Base-by-base conservation (phyloP, 2,329 filamentous ascomycete genomes). In the Ceratocystis papillata region DNA sequence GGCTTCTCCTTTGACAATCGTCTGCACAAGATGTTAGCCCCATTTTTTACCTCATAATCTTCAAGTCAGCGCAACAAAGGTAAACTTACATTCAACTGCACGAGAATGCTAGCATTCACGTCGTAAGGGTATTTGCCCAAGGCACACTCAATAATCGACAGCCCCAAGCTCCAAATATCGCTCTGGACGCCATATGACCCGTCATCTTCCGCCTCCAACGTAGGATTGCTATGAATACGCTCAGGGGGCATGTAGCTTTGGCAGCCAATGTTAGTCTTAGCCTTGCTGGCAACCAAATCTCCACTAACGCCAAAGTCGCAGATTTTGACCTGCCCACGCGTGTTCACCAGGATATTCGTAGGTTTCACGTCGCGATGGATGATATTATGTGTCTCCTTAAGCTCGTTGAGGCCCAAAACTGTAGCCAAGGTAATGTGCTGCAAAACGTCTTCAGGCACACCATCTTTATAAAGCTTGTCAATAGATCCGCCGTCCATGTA, bases 161-260 rank as follows among this genome's bases (percentile, higher is more conserved):
- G 76, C 17, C 94, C 94, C 70, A 99, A 77, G 75, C 90, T 96
- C 94, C 94, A 99, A 68, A 99, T 93, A 74, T 99, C 94, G 73
- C 90, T 96, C 76, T 97, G 94, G 48, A 99, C 94, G 74, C 90
- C 96, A 76, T 99, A 99, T 1, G 93, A 96, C 66, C 93, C 93
- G 67, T 87, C 87, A 25, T 48, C 66, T 17, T 57, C 37, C 5
- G 83, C 80, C 66, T 83, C 82, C 72, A 91, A 85, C 25, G 88
- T 88, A 66, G 53, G 12, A 10, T 45, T 46, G 25, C 62, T 65
- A 20, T 67, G 90, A 72, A 99, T 99, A 70, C 94, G 81, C 76
- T 99, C 94, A 0, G 94, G 94, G 0, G 94, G 94, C 94, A 99
- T 99, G 77, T 99, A 99, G 73, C 92, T 96, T 77, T 99, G 94